Conservation (phyloP, 768 basidiomycete genomes). For the Cubamyces sp. region DNA sequence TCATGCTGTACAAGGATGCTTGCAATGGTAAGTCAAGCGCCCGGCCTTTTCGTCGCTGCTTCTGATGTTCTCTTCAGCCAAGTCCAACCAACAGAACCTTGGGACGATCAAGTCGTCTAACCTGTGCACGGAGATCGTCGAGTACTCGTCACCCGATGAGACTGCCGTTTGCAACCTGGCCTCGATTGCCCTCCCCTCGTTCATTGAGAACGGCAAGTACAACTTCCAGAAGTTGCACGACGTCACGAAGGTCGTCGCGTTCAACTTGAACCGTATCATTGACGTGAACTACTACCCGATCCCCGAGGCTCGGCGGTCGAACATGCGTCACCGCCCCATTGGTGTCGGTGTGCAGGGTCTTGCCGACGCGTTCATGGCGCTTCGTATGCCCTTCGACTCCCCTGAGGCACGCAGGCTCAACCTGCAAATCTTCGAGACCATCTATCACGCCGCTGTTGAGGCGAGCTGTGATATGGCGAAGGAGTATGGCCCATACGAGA, state of each 20-base stretch:
- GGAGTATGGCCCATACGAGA: conserved; percentile 81
- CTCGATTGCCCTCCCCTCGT: conserved; percentile 92
- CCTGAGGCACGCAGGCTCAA: conserved; percentile 86
- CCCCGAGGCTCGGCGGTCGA: conserved; percentile 87
- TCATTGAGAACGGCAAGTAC: conserved; percentile 80
- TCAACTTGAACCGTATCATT: conserved; percentile 93
- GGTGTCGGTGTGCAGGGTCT: conserved; percentile 98
- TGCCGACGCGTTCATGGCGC: conserved; percentile 97
- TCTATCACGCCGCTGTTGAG: conserved; percentile 94
- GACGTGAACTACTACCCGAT: conserved; percentile 96
- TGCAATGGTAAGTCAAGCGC: conserved; percentile 70
- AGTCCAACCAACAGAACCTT: conserved; percentile 98
- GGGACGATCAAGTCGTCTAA: conserved; percentile 99
- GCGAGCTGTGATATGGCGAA: conserved; percentile 87
- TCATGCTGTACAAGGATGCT: conserved; percentile 98
- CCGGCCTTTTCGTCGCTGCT: not conserved
- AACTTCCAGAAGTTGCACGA: conserved; percentile 96
- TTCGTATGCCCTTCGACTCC: conserved; percentile 95
- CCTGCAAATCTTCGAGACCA: conserved; percentile 97
- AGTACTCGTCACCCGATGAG: conserved; percentile 97
- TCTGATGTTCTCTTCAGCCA: conserved; percentile 52
- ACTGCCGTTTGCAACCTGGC: conserved; percentile 98
- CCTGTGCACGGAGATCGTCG: conserved; percentile 98
- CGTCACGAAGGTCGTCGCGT: conserved; percentile 89
- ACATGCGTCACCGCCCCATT: conserved; percentile 97